A percentile compares a stretch with the other conserved stretches of the same genome.
Conservation (phyloP, 2,329 filamentous ascomycete genomes). For the Zymoseptoria pseudotritici region DNA sequence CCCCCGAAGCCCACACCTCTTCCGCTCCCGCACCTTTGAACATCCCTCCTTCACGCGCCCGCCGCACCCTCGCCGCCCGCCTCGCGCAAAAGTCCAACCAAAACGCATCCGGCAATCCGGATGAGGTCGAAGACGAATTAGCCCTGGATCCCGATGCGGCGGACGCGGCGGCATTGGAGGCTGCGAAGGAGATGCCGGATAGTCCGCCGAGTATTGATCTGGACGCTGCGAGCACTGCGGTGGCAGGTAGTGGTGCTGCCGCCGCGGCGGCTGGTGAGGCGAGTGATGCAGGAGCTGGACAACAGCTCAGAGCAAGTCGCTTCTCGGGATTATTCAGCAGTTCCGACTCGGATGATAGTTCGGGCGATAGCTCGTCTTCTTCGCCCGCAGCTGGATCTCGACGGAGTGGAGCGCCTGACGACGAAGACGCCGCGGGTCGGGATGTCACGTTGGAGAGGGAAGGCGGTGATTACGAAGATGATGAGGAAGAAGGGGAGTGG, state of each 20-base stretch:
- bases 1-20: constrained; percentile 18
- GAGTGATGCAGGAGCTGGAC: constrained; percentile 8
- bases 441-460: constrained; percentile 21
- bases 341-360: constrained; percentile 39
- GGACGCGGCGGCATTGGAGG: constrained; percentile 25
- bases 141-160: constrained; percentile 26
- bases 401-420: constrained; percentile 33
- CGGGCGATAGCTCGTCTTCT: constrained; percentile 34
- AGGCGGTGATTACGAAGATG: constrained; percentile 28
- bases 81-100: constrained; percentile 50
- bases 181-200: constrained; percentile 25
- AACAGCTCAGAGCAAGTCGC: constrained; percentile 21
- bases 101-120: constrained; percentile 4
- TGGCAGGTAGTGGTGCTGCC: constrained; percentile 22
- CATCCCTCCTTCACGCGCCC: constrained; percentile 76
- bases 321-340: constrained; percentile 26
- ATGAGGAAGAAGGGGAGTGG: constrained; percentile 22
- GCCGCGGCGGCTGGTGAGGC: constrained; percentile 14
- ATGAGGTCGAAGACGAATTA: constrained; percentile 21
- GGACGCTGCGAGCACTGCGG: constrained; percentile 5
- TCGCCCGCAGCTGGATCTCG: constrained; percentile 39
- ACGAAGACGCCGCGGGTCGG: constrained; percentile 19
- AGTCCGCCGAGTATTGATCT: constrained; percentile 20
- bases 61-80: constrained; percentile 81
- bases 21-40: constrained; percentile 66